Percentiles rank a stretch among this genome's conserved stretches.
phyloP scores from a whole-genome alignment of 2,329 filamentous ascomycete genomes.

The Neonectria hederae region DNA sequence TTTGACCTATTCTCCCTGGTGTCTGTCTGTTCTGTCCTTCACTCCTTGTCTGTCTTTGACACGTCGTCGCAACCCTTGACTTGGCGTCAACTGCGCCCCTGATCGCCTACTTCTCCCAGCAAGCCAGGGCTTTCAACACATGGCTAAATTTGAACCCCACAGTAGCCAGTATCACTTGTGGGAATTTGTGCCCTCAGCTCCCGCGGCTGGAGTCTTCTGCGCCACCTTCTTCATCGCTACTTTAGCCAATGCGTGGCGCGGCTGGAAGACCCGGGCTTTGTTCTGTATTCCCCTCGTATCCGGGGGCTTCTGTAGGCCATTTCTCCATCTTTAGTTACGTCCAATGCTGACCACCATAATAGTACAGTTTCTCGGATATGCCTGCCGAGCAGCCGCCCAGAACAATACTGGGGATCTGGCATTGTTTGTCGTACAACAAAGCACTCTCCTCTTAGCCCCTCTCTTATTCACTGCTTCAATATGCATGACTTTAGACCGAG shows the following conservation, averaged over 20 bases:
- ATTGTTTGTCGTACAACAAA: not conserved
- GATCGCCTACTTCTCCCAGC: not conserved
- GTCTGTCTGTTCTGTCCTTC: not conserved
- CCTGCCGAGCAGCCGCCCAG: not conserved
- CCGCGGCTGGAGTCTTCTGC: not conserved
- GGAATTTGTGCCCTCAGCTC: not conserved
- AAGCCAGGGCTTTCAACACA: not conserved
- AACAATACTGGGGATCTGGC: not conserved
- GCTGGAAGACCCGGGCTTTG: not conserved
- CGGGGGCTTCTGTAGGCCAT: not conserved
- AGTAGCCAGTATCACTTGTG: not conserved
- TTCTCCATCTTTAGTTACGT: not conserved
- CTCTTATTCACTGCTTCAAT: not conserved
- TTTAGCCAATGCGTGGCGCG: not conserved
- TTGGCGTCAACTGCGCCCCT: not conserved
- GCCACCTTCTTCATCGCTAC: not conserved
- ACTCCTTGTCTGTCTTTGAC: not conserved
- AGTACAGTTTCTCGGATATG: not conserved
- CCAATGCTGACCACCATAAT: not conserved
- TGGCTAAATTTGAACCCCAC: not conserved
- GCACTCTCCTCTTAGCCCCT: not conserved
- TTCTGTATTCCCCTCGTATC: not conserved
- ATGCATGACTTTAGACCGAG: not conserved
- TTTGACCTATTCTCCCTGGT: not conserved
- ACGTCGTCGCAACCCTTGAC: not conserved